Base-by-base conservation (phyloP, 768 basidiomycete genomes). In the Heimioporus sp. region DNA sequence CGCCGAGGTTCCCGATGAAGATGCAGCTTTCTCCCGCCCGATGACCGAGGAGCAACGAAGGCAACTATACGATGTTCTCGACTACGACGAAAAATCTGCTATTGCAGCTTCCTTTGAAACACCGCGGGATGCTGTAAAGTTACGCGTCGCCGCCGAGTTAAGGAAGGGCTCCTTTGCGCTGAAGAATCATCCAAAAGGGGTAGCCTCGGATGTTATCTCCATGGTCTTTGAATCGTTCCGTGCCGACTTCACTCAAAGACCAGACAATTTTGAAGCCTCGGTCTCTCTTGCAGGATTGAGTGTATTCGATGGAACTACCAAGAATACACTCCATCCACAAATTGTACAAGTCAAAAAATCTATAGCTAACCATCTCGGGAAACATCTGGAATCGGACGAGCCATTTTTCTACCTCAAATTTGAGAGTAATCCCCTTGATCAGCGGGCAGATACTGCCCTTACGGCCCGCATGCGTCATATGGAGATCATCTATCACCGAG, bases 401-500 rank as follows among this genome's bases (percentile, higher is more conserved):
- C 78, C 83, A 3, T 98, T 99, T 76, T 92, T 99, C 70, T 90
- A 82, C 60, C 73, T 95, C 61, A 92, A 90, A 65, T 89, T 94
- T 58, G 97, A 98, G 72, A 86, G 85, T 52, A 93, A 90, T 57
- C 97, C 96, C 10, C 73, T 98, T 37, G 92, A 97, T 66, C 85
- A 87, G 47, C 83, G 91, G 40, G 93, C 97, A 21, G 96, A 98
- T 65, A 96, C 80, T 61, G 92, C 89, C 1, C 74, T 99, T 48
- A 90, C 88, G 12, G 81, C 95, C 43, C 86, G 85, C 51, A 89
- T 98, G 90, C 83, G 91, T 11, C 89, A 96, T 61, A 89, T 96
- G 85, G 96, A 98, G 70, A 87, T 99, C 56, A 90, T 99, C 38
- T 99, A 99, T 65, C 93, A 98, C 65, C 83, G 77, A 63, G 92